phyloP scores from a whole-genome alignment of 164 flowering plant genomes.

The Chimonanthus salicifolius region DNA sequence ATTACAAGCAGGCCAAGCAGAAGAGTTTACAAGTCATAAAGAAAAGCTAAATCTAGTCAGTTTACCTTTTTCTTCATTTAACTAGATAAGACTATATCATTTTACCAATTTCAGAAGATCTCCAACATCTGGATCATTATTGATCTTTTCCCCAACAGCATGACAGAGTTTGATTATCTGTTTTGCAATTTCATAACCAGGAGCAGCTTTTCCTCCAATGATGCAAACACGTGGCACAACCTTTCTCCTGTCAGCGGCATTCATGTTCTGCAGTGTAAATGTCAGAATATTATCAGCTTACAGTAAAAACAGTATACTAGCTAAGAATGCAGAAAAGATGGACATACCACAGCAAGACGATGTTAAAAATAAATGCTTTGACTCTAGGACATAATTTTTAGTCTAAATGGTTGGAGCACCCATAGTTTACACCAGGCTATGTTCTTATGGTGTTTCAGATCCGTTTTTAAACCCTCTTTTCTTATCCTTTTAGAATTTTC shows the following conservation, averaged over 20 bases:
- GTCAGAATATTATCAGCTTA: background rate
- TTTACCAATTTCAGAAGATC: slow-evolving; percentile 49
- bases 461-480: too few species aligned
- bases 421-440: too few species aligned
- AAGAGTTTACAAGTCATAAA: background rate
- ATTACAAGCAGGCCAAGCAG: background rate
- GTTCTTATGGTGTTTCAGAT: too few species aligned
- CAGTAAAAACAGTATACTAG: background rate
- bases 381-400: too few species aligned
- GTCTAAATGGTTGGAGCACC: too few species aligned
- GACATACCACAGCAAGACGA: background rate
- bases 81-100: background rate
- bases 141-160: slow-evolving; percentile 50
- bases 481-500: too few species aligned
- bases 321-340: background rate
- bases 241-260: slow-evolving; percentile 26
- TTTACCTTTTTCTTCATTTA: background rate
- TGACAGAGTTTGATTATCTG: slow-evolving; percentile 49
- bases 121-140: slow-evolving; percentile 47
- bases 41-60: background rate
- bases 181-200: slow-evolving; percentile 52
- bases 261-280: slow-evolving; percentile 33
- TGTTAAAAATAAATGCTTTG: too few species aligned
- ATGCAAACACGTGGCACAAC: slow-evolving; percentile 58
- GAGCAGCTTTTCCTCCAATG: slow-evolving; percentile 59